Evolutionary conservation across 108 stramenopile species (phyloP).

Genomic region (Parietichytrium sp.): DNA sequence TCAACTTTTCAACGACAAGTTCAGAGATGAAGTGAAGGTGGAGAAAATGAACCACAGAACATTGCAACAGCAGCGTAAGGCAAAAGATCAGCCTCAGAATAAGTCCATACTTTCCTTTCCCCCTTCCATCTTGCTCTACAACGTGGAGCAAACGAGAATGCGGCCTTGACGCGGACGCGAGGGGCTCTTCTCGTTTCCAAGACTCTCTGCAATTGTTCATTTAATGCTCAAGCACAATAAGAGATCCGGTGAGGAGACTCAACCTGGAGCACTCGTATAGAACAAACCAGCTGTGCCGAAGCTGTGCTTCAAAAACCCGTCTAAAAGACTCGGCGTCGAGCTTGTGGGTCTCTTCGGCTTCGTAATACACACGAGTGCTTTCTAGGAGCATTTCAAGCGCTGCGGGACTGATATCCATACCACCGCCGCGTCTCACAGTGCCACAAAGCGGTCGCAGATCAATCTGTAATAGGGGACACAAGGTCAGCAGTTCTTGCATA

Average conservation of each 20-base stretch:
- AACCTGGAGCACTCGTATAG: neutral
- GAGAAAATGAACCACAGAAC: no score
- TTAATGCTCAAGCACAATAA: neutral
- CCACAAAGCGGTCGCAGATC: neutral
- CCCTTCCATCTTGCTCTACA: no score
- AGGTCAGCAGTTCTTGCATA: neutral
- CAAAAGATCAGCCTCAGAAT: no score
- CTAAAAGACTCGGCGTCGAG: neutral
- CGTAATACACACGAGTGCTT: neutral
- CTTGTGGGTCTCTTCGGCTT: neutral
- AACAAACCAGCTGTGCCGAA: constrained; percentile 24
- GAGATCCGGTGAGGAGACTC: neutral
- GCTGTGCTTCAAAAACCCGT: no score
- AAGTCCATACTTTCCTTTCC: no score
- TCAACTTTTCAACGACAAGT: no score
- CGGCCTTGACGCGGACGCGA: no score
- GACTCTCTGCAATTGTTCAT: no score
- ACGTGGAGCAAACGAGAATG: no score
- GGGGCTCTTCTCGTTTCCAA: no score
- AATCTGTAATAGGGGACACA: neutral
- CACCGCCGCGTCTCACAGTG: neutral
- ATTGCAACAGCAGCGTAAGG: no score
- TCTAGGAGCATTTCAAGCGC: neutral
- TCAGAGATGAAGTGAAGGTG: no score
- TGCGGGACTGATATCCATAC: neutral